A percentile compares a stretch with the other conserved stretches of the same genome.
phyloP scores from a whole-genome alignment of 257 asterid genomes.

The Schizonepeta tenuifolia region DNA sequence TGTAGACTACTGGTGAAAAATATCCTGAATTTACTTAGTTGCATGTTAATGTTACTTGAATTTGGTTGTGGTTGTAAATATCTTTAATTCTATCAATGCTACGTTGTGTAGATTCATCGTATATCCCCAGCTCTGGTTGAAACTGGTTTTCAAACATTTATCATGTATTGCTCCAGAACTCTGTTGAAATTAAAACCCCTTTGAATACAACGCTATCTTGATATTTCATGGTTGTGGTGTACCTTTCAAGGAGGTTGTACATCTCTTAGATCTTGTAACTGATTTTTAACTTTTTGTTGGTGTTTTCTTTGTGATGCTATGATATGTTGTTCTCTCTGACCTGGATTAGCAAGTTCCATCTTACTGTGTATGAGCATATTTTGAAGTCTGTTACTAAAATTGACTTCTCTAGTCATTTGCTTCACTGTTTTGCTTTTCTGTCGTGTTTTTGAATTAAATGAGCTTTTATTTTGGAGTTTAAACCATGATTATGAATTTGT shows the following conservation, averaged over 20 bases:
- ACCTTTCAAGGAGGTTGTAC: not conserved
- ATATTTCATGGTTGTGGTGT: not conserved
- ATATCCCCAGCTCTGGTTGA: too few relatives aligned
- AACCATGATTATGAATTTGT: not conserved
- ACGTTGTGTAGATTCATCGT: not conserved
- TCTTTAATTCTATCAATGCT: not conserved
- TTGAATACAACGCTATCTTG: not conserved
- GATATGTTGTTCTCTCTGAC: not conserved
- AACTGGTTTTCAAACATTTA: not conserved
- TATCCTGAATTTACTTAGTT: not conserved
- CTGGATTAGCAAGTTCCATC: not conserved
- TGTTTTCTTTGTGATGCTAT: too few relatives aligned
- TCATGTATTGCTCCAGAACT: not conserved
- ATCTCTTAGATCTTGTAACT: not conserved
- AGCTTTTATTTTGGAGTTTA: not conserved
- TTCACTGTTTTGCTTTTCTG: not conserved
- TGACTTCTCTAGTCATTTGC: conserved; percentile 10
- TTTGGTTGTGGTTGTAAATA: not conserved
- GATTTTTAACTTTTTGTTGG: too few relatives aligned
- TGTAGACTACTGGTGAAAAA: not conserved
- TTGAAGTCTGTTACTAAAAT: not conserved
- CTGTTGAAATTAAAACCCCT: not conserved
- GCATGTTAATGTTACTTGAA: not conserved
- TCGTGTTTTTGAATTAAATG: not conserved
- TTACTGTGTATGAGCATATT: not conserved